A percentile compares a stretch with the other conserved stretches of the same genome.
These are phyloP conservation scores for Entomortierella parvispora DNA, from an alignment of 192 early-diverging fungal genomes.

Conservation along the genomic window DNA sequence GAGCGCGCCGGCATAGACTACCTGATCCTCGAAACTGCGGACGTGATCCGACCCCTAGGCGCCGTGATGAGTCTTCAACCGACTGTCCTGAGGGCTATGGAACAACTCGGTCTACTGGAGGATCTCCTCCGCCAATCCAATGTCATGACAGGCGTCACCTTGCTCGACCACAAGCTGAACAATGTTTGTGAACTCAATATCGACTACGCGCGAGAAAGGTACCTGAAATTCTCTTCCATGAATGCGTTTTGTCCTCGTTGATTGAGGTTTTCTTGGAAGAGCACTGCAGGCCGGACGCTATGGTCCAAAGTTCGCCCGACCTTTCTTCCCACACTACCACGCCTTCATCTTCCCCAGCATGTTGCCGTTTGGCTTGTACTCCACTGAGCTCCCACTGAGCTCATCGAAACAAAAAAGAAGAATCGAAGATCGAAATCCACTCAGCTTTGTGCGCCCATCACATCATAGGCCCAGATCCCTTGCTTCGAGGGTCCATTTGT, in stretches of 20 bases:
- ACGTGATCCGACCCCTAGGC: background rate
- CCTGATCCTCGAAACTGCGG: slow-evolving; percentile 10
- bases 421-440: too few relatives aligned
- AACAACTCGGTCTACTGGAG: slow-evolving; percentile 20
- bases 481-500: too few relatives aligned
- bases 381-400: too few relatives aligned
- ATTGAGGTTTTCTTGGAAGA: background rate
- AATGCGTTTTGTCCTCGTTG: background rate
- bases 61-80: slow-evolving; percentile 3
- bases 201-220: slow-evolving; percentile 7
- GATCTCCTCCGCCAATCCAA: slow-evolving; percentile 11
- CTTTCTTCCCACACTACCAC: too few relatives aligned
- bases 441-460: too few relatives aligned
- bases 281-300: too few relatives aligned
- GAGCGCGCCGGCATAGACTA: slow-evolving; percentile 12
- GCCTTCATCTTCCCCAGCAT: too few relatives aligned
- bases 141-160: slow-evolving; percentile 3
- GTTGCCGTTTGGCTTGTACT: too few relatives aligned
- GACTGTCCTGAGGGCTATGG: slow-evolving; percentile 6
- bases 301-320: too few relatives aligned
- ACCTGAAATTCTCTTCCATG: too few relatives aligned
- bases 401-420: too few relatives aligned
- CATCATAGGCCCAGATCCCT: too few relatives aligned
- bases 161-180: background rate
- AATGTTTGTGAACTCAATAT: background rate